Evolutionary conservation across 1,284 basidiomycete genomes (phyloP).

Genomic region (Microbotryomycetes sp.): DNA sequence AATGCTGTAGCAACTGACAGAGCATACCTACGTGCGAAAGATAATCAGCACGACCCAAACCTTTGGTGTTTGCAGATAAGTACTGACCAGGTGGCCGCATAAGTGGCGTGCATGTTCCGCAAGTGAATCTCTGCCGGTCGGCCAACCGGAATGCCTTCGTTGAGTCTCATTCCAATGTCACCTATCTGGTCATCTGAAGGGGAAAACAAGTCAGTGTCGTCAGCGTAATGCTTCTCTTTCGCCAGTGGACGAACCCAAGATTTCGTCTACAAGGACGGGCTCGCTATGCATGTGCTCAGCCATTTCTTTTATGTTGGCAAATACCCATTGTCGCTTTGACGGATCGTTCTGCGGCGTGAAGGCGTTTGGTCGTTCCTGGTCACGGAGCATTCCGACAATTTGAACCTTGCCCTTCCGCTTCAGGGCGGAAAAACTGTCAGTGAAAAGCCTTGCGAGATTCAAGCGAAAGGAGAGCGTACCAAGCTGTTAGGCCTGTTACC

Average conservation of each 20-base stretch:
- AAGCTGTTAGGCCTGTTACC: slow-evolving; percentile 31
- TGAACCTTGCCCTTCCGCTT: slow-evolving; percentile 30
- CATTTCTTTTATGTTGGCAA: slow-evolving; percentile 78
- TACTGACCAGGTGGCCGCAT: slow-evolving; percentile 82
- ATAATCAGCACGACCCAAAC: background rate
- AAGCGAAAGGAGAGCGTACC: slow-evolving; percentile 18
- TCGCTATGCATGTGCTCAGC: slow-evolving; percentile 60
- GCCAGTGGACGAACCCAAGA: slow-evolving; percentile 77
- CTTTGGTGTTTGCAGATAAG: background rate
- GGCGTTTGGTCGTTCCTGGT: slow-evolving; percentile 48
- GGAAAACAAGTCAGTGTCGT: background rate
- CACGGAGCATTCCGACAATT: slow-evolving; percentile 61
- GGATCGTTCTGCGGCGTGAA: slow-evolving; percentile 89
- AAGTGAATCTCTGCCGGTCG: slow-evolving; percentile 77
- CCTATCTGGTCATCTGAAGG: slow-evolving; percentile 66
- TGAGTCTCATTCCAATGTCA: slow-evolving; percentile 57
- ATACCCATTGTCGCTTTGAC: slow-evolving; percentile 78
- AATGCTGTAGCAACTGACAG: slow-evolving; percentile 21
- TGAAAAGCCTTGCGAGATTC: background rate
- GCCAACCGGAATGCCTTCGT: slow-evolving; percentile 76
- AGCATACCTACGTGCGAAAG: slow-evolving; percentile 9
- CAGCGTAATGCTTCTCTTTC: too few species aligned
- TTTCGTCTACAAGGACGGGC: slow-evolving; percentile 76
- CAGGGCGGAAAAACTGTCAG: background rate
- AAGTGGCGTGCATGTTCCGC: slow-evolving; percentile 89